Conservation (phyloP, 129 eudicot genomes). For the Centrapalus pauciflorus region DNA sequence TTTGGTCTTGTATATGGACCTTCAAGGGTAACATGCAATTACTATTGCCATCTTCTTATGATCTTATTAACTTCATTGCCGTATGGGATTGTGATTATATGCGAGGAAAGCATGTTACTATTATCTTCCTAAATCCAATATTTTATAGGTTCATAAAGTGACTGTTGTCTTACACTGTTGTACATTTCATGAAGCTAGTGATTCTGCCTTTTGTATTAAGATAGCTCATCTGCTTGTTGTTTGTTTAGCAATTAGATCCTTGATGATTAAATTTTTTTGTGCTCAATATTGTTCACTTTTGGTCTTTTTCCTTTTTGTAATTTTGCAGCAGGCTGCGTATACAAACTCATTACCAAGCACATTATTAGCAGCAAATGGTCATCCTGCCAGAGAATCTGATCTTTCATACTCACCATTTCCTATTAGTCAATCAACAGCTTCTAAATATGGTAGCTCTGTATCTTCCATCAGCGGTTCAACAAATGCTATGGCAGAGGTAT, state of each 20-base stretch:
- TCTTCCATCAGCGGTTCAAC: constrained; percentile 63
- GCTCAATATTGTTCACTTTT: constrained; percentile 4
- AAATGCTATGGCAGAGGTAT: constrained; percentile 81
- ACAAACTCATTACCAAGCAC: constrained; percentile 63
- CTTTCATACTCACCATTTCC: constrained; percentile 76
- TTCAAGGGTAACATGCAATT: not conserved
- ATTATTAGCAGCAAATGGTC: constrained; percentile 61
- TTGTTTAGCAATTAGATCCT: not conserved
- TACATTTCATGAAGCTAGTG: not conserved
- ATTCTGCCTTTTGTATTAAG: not conserved
- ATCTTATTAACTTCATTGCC: not conserved
- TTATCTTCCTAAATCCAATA: not conserved
- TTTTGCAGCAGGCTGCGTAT: constrained; percentile 40
- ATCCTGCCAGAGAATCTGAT: constrained; percentile 70
- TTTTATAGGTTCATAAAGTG: not conserved
- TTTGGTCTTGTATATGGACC: not conserved
- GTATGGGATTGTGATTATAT: not conserved
- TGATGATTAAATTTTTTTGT: not conserved
- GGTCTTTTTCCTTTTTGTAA: not conserved
- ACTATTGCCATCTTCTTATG: not conserved
- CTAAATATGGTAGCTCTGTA: constrained; percentile 55
- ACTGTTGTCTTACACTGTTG: not conserved
- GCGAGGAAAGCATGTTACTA: not conserved
- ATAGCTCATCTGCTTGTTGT: not conserved
- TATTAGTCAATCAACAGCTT: constrained; percentile 52